Percentiles rank a stretch among this genome's conserved stretches.
phyloP scores from a whole-genome alignment of 2,329 filamentous ascomycete genomes.

The Neofusicoccum laricinum region DNA sequence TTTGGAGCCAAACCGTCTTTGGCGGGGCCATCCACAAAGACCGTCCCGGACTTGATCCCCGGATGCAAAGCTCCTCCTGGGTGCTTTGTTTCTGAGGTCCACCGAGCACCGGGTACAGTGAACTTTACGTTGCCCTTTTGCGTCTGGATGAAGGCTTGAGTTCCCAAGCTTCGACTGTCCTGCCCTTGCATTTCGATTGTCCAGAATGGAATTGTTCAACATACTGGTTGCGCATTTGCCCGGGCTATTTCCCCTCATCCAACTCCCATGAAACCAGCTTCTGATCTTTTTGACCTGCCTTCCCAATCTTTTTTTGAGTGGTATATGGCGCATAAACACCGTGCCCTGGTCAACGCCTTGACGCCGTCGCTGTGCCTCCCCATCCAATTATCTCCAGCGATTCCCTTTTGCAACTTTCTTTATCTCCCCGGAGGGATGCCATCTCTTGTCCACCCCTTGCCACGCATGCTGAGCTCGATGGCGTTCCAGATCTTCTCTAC shows the following conservation, averaged over 20 bases:
- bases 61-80: not conserved
- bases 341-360: conserved; percentile 3
- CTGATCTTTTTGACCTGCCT: not conserved
- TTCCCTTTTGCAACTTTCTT: not conserved
- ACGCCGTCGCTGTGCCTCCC: conserved; percentile 3
- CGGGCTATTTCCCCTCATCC: not conserved
- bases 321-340: conserved; percentile 4
- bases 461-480: conserved; percentile 84
- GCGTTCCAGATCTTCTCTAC: conserved; percentile 90
- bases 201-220: not conserved
- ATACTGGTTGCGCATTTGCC: not conserved
- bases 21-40: not conserved
- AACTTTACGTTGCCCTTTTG: no score
- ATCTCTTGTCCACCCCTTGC: conserved; percentile 77
- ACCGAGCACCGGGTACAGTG: not conserved
- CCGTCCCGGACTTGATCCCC: not conserved
- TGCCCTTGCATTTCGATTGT: not conserved
- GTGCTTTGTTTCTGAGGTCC: not conserved
- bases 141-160: no score
- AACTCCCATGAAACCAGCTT: not conserved
- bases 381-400: not conserved
- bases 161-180: no score
- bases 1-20: not conserved
- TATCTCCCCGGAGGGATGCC: conserved; percentile 32
- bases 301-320: not conserved